phyloP scores from a whole-genome alignment of 2,329 filamentous ascomycete genomes.

The Penicillium sp. region DNA sequence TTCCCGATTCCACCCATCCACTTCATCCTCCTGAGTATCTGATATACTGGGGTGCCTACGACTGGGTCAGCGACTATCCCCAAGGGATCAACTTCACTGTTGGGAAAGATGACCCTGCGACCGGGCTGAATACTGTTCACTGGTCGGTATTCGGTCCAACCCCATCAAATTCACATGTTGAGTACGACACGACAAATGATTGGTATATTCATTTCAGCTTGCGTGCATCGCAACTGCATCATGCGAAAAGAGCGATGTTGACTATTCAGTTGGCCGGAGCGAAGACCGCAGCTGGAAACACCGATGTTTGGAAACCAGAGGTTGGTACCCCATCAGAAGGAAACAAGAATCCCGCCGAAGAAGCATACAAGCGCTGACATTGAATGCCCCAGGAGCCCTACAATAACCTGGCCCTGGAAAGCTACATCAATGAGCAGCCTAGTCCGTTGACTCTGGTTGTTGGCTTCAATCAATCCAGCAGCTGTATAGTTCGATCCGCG shows the following conservation, averaged over 20 bases:
- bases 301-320: conserved; percentile 48
- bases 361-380: neutral
- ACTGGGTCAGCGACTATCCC: conserved; percentile 56
- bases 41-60: conserved; percentile 57
- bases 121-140: conserved; percentile 59
- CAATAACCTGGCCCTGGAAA: conserved; percentile 49
- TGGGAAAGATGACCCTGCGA: conserved; percentile 44
- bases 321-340: neutral
- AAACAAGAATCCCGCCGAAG: too few relatives aligned
- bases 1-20: conserved; percentile 44
- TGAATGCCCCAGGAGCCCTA: conserved; percentile 39
- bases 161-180: conserved; percentile 38
- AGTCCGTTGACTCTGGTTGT: conserved; percentile 21
- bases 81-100: conserved; percentile 54
- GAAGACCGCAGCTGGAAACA: conserved; percentile 58
- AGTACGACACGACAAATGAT: conserved; percentile 44
- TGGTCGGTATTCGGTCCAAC: conserved; percentile 56
- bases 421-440: conserved; percentile 43
- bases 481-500: conserved; percentile 55
- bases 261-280: conserved; percentile 59
- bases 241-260: conserved; percentile 48
- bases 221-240: conserved; percentile 36
- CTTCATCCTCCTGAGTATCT: conserved; percentile 53
- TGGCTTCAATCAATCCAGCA: conserved; percentile 51
- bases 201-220: conserved; percentile 55